Percentiles rank a stretch among this genome's conserved stretches.
phyloP scores from a whole-genome alignment of 768 basidiomycete genomes.

The Vishniacozyma victoriae region DNA sequence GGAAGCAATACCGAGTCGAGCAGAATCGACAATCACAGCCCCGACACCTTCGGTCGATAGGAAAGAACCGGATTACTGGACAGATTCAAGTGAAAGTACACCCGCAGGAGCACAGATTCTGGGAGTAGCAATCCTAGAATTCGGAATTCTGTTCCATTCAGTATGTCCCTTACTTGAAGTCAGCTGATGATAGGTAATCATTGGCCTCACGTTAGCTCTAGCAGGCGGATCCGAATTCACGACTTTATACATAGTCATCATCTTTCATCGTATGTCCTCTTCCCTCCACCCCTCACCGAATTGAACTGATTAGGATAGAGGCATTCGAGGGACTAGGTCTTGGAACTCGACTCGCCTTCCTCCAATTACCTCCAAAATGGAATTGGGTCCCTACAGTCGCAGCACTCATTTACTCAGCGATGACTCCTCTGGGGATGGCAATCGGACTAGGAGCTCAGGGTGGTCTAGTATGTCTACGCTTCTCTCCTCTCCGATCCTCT shows the following conservation, averaged over 20 bases:
- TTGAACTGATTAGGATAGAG: slow-evolving; percentile 17
- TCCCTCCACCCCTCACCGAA: not conserved
- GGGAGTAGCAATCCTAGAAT: slow-evolving; percentile 27
- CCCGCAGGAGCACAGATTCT: slow-evolving; percentile 15
- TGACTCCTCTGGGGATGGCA: slow-evolving; percentile 36
- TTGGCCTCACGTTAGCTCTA: slow-evolving; percentile 3
- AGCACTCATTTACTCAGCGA: slow-evolving; percentile 21
- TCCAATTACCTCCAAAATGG: slow-evolving; percentile 13
- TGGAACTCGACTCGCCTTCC: slow-evolving; percentile 32
- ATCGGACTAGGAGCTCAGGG: slow-evolving; percentile 24
- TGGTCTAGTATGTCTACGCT: not conserved
- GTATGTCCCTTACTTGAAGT: not conserved
- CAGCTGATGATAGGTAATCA: not conserved
- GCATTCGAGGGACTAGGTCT: slow-evolving; percentile 27
- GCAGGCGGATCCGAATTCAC: slow-evolving; percentile 3
- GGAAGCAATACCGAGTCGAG: not conserved
- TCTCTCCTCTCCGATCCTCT: too few species aligned
- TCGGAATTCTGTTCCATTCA: slow-evolving; percentile 31
- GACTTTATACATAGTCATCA: slow-evolving; percentile 8
- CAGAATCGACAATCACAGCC: not conserved
- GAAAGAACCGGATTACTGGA: slow-evolving; percentile 1
- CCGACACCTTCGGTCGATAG: not conserved
- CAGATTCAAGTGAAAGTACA: slow-evolving; percentile 19
- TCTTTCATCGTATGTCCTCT: slow-evolving; percentile 7
- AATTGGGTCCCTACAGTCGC: slow-evolving; percentile 22